Conservation (phyloP, 768 basidiomycete genomes). For the Suillus bovinus region DNA sequence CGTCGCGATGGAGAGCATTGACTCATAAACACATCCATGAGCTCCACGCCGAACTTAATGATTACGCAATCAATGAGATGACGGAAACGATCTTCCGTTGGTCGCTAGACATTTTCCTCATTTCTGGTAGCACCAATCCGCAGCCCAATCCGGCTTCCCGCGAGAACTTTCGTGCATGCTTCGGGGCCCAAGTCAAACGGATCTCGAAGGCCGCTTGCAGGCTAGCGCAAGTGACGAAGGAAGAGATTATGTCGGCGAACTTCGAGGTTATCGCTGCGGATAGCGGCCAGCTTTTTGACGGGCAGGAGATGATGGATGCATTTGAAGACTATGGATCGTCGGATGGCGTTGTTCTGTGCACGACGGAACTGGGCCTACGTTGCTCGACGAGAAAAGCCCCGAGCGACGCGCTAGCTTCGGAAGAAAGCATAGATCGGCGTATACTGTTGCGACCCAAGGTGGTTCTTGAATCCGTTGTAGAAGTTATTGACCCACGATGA, state of each 20-base stretch:
- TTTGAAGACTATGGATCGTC: slow-evolving; percentile 61
- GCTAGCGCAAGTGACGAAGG: slow-evolving; percentile 62
- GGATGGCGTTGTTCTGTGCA: slow-evolving; percentile 56
- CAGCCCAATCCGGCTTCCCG: slow-evolving; percentile 38
- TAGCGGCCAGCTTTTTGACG: slow-evolving; percentile 50
- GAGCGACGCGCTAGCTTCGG: slow-evolving; percentile 31
- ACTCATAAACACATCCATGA: slow-evolving; percentile 69
- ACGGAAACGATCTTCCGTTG: slow-evolving; percentile 74
- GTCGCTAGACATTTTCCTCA: slow-evolving; percentile 64
- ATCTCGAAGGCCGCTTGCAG: slow-evolving; percentile 65
- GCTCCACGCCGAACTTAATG: slow-evolving; percentile 64
- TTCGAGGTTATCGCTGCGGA: slow-evolving; percentile 71
- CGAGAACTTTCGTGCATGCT: slow-evolving; percentile 47
- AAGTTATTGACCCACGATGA: slow-evolving; percentile 43
- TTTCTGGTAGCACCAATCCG: slow-evolving; percentile 57
- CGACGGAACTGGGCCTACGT: slow-evolving; percentile 70
- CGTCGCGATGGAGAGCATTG: slow-evolving; percentile 75
- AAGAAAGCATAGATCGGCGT: slow-evolving; percentile 53
- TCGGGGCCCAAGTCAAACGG: slow-evolving; percentile 61
- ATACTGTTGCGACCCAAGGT: slow-evolving; percentile 73
- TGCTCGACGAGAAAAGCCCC: slow-evolving; percentile 53
- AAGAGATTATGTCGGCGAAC: slow-evolving; percentile 76
- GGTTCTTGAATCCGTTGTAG: slow-evolving; percentile 68
- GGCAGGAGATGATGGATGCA: slow-evolving; percentile 55
- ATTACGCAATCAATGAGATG: slow-evolving; percentile 70